Evolutionary conservation across 163 green algal genomes (phyloP).

Genomic region (Chlamydomonas reinhardtii): DNA sequence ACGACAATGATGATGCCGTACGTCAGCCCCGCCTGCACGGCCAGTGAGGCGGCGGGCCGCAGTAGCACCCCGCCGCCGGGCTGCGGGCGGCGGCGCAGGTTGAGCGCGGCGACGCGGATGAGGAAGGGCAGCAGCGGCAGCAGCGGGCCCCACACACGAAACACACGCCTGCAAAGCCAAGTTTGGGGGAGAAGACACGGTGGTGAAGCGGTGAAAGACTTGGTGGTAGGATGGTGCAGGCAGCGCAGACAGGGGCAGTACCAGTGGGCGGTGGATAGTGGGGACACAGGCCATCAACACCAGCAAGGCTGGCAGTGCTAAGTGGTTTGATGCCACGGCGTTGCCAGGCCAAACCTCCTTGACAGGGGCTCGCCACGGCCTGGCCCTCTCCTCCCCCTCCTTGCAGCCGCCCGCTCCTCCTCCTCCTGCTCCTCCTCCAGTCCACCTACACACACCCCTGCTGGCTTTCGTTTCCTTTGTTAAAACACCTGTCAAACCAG

Average conservation of each 20-base stretch:
- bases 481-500: conserved; percentile 35
- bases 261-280: too few species aligned
- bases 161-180: conserved; percentile 35
- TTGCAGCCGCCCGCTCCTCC: too few species aligned
- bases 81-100: not conserved
- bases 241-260: not conserved
- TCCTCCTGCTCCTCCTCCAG: too few species aligned
- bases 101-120: not conserved
- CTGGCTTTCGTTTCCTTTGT: too few species aligned
- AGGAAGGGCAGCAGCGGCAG: conserved; percentile 16
- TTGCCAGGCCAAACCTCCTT: too few species aligned
- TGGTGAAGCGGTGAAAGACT: not conserved
- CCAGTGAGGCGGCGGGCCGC: conserved; percentile 6
- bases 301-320: too few species aligned
- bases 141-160: conserved; percentile 42
- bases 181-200: not conserved
- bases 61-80: not conserved
- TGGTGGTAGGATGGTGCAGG: not conserved
- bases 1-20: not conserved
- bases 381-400: too few species aligned
- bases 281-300: too few species aligned
- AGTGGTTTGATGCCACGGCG: too few species aligned
- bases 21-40: not conserved
- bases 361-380: too few species aligned
- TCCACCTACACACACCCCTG: too few species aligned